Conservation (phyloP, 192 early-diverging fungal species). For the Linnemannia hyalina region DNA sequence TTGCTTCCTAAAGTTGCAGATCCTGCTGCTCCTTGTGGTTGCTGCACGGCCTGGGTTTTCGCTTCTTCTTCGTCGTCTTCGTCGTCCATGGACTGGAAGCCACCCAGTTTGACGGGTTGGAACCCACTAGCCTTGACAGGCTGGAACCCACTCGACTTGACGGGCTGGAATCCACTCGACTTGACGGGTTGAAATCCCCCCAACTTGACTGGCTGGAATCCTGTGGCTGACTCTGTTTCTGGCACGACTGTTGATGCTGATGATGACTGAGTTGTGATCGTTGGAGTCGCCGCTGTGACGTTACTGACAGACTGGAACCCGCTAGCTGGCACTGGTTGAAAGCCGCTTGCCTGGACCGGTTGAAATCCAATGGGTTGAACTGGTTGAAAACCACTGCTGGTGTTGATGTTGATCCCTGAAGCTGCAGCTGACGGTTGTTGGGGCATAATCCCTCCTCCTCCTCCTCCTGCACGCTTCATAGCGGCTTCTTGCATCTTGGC, state of each 20-base stretch:
- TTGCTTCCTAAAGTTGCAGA: no score
- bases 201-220: constrained; percentile 7
- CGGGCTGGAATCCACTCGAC: constrained; percentile 13
- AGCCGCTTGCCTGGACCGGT: constrained; percentile 6
- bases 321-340: constrained; percentile 5
- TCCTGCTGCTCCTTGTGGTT: neutral
- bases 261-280: neutral
- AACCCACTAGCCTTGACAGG: constrained; percentile 14
- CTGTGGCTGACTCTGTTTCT: neutral
- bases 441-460: neutral
- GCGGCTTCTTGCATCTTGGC: constrained; percentile 75
- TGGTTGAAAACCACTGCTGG: constrained; percentile 15
- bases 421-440: neutral
- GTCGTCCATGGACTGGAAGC: constrained; percentile 28
- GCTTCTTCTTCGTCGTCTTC: constrained; percentile 2
- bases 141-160: constrained; percentile 10
- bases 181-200: constrained; percentile 44
- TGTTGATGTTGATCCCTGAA: neutral
- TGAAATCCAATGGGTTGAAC: constrained; percentile 12
- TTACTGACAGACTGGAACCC: neutral
- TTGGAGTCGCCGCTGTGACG: neutral
- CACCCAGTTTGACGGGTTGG: constrained; percentile 30
- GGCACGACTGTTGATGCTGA: neutral
- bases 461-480: constrained; percentile 55
- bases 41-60: neutral